These are phyloP conservation scores for Sextonia rubra DNA, from an alignment of 164 flowering plant species.

Conservation along the genomic window DNA sequence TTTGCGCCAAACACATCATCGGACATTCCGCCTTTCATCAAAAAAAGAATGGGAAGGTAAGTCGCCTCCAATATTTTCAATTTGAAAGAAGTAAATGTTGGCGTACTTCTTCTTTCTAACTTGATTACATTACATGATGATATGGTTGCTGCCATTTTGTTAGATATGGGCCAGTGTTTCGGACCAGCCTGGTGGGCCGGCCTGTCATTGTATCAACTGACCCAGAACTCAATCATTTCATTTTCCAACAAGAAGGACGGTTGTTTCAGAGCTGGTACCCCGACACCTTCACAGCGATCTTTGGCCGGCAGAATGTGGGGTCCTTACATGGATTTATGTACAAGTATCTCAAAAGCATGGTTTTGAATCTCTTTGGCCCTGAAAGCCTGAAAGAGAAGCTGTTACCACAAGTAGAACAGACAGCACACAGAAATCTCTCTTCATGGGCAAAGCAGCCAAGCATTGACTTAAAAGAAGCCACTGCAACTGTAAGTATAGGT, in stretches of 20 bases:
- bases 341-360: slow-evolving; percentile 40
- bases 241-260: slow-evolving; percentile 42
- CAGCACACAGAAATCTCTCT: slow-evolving; percentile 13
- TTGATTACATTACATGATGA: not conserved
- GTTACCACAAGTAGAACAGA: slow-evolving; percentile 27
- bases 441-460: slow-evolving; percentile 23
- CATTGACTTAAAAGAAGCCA: slow-evolving; percentile 33
- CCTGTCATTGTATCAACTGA: slow-evolving; percentile 36
- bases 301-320: slow-evolving; percentile 27
- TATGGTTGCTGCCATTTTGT: slow-evolving; percentile 1
- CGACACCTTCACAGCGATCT: slow-evolving; percentile 30
- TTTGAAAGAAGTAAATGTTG: not conserved
- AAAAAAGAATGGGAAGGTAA: slow-evolving; percentile 30
- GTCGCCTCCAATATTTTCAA: not conserved
- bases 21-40: slow-evolving; percentile 33
- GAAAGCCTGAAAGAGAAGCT: slow-evolving; percentile 32
- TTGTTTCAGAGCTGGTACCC: slow-evolving; percentile 38
- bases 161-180: slow-evolving; percentile 35
- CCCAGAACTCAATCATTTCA: slow-evolving; percentile 29
- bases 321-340: slow-evolving; percentile 33
- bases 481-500: slow-evolving; percentile 24
- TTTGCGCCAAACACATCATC: slow-evolving; percentile 29
- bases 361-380: slow-evolving; percentile 33
- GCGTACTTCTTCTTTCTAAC: not conserved
- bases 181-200: slow-evolving; percentile 32